Evolutionary conservation across 2,329 filamentous ascomycete genomes (phyloP).

Genomic region (Cryphonectria carpinicola): DNA sequence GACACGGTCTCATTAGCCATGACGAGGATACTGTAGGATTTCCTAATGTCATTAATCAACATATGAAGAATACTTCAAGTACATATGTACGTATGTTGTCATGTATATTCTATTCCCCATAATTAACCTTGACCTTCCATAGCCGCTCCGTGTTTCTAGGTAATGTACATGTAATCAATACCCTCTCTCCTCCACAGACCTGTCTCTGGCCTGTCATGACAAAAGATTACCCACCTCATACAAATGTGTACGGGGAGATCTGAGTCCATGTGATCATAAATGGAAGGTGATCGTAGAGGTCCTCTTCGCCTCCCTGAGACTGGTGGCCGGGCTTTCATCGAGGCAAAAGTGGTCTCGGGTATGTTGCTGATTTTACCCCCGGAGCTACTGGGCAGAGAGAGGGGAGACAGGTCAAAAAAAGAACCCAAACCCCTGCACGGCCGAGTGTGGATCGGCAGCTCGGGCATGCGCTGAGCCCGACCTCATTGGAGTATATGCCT

Average conservation of each 20-base stretch:
- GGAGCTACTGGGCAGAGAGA: background rate
- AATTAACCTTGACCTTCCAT: too few species aligned
- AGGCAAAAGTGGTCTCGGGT: slow-evolving; percentile 12
- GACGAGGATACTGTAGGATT: background rate
- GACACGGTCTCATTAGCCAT: background rate
- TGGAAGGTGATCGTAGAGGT: background rate
- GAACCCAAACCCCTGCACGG: slow-evolving; percentile 14
- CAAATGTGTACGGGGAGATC: background rate
- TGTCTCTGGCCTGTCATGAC: background rate
- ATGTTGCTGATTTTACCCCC: slow-evolving; percentile 6
- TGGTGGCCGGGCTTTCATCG: background rate
- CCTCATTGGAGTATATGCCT: background rate
- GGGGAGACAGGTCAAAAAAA: background rate
- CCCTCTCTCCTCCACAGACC: background rate
- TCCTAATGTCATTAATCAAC: background rate
- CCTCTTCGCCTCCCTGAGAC: background rate
- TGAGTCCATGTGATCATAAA: background rate
- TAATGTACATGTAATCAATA: background rate
- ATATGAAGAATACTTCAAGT: background rate
- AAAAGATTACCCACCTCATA: background rate
- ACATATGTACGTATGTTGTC: background rate
- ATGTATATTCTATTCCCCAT: background rate
- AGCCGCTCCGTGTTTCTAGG: background rate
- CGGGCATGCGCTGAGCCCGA: slow-evolving; percentile 19
- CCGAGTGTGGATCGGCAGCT: slow-evolving; percentile 12